Percentiles rank a stretch among this genome's conserved stretches.
phyloP scores from a whole-genome alignment of 1,284 basidiomycete genomes.

The Rhodotorula sp. region DNA sequence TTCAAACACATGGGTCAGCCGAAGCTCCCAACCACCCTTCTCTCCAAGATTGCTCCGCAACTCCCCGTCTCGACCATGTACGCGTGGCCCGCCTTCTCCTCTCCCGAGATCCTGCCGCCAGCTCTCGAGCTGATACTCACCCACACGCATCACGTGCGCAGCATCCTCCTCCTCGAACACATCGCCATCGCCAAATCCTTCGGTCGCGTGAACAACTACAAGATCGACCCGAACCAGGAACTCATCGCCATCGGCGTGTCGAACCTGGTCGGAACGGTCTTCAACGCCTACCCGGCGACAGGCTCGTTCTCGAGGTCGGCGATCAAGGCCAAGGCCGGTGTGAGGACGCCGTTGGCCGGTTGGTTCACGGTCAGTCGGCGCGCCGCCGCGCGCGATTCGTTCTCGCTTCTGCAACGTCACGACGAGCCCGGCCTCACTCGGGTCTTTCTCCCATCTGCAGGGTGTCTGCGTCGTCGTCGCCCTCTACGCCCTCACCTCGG shows the following conservation, averaged over 20 bases:
- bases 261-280: slow-evolving; percentile 52
- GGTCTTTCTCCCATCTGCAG: too few species aligned
- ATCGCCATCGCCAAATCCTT: slow-evolving; percentile 80
- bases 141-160: not conserved
- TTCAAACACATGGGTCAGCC: slow-evolving; percentile 56
- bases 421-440: too few species aligned
- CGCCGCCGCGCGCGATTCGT: too few species aligned
- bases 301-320: slow-evolving; percentile 98
- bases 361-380: slow-evolving; percentile 59
- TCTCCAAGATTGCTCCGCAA: slow-evolving; percentile 69
- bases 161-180: slow-evolving; percentile 78
- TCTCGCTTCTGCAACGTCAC: too few species aligned
- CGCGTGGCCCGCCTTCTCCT: not conserved
- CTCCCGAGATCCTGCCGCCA: not conserved
- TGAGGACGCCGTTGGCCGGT: slow-evolving; percentile 89
- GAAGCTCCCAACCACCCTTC: slow-evolving; percentile 58
- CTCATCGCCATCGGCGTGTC: slow-evolving; percentile 93
- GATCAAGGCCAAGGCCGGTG: slow-evolving; percentile 92
- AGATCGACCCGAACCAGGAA: slow-evolving; percentile 96
- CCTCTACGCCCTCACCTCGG: slow-evolving; percentile 72
- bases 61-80: slow-evolving; percentile 93
- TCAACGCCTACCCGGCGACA: not conserved
- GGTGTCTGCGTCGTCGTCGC: slow-evolving; percentile 89
- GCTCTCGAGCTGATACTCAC: not conserved
- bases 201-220: slow-evolving; percentile 88